A percentile compares a stretch with the other conserved stretches of the same genome.
These are phyloP conservation scores for Maudiozyma humilis DNA, from an alignment of 1,139 yeast genomes.

Conservation along the genomic window DNA sequence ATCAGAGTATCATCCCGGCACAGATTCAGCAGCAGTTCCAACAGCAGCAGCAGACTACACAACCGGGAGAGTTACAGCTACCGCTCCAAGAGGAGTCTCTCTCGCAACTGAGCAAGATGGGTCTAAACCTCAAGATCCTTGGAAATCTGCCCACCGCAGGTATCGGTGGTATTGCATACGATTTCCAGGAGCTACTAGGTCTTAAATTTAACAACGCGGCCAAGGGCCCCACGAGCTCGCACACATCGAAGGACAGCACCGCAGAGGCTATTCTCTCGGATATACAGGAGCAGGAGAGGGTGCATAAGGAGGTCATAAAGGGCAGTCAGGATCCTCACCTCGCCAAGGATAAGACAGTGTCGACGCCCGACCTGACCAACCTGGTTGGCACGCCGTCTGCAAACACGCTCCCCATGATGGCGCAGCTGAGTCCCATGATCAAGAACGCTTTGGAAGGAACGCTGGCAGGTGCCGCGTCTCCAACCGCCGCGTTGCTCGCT, in stretches of 20 bases:
- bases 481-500: conserved; percentile 2
- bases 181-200: conserved; percentile 30
- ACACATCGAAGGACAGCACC: conserved; percentile 20
- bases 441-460: conserved; percentile 12
- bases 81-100: conserved; percentile 20
- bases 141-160: conserved; percentile 28
- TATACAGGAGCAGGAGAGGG: conserved; percentile 26
- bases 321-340: background rate
- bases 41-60: conserved; percentile 5
- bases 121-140: conserved; percentile 19
- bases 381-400: conserved; percentile 16
- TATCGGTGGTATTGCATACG: conserved; percentile 32
- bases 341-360: conserved; percentile 4
- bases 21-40: conserved; percentile 8
- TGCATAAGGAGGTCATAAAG: conserved; percentile 12
- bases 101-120: conserved; percentile 20
- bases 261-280: conserved; percentile 26
- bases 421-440: conserved; percentile 25
- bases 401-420: conserved; percentile 24
- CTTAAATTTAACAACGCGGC: conserved; percentile 17
- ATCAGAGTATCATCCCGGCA: conserved; percentile 7
- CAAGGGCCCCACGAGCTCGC: background rate
- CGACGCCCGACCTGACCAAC: conserved; percentile 8
- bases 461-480: conserved; percentile 2
- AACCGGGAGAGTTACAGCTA: conserved; percentile 10